These are phyloP conservation scores for Aspergillus fumigatus DNA, from an alignment of 2,329 filamentous ascomycete species.

Conservation along the genomic window DNA sequence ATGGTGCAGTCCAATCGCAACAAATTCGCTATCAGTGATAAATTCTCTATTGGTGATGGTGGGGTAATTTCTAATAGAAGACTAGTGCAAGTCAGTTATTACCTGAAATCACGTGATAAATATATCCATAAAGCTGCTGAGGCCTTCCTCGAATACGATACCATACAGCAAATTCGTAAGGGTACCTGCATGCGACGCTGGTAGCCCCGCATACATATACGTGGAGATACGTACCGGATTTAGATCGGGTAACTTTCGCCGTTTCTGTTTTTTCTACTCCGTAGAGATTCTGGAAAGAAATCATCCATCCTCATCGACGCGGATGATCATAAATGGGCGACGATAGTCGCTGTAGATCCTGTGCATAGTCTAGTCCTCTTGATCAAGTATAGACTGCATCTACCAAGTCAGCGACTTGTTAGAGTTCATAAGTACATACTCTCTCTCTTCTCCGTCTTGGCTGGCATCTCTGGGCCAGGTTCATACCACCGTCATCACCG, in stretches of 20 bases:
- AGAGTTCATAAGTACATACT: background rate
- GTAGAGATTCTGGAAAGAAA: background rate
- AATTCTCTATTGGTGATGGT: background rate
- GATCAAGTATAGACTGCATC: background rate
- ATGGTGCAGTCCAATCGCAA: background rate
- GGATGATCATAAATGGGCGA: background rate
- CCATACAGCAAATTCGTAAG: slow-evolving; percentile 3
- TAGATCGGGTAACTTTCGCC: slow-evolving; percentile 16
- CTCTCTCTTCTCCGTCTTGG: background rate
- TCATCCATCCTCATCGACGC: background rate
- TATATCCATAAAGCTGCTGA: slow-evolving; percentile 5
- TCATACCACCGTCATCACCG: slow-evolving; percentile 8
- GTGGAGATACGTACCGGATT: slow-evolving; percentile 11
- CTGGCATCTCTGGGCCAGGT: background rate
- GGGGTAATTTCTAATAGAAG: slow-evolving; percentile 4
- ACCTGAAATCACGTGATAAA: slow-evolving; percentile 8
- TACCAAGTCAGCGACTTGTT: background rate
- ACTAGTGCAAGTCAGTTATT: background rate
- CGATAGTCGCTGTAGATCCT: background rate
- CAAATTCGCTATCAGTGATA: background rate
- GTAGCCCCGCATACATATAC: slow-evolving; percentile 2
- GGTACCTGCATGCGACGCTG: slow-evolving; percentile 4
- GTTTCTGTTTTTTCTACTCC: background rate
- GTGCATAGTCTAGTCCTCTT: background rate
- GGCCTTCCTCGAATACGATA: background rate